Conservation (phyloP, 352 stramenopile genomes). For the Globisporangium ultimum region DNA sequence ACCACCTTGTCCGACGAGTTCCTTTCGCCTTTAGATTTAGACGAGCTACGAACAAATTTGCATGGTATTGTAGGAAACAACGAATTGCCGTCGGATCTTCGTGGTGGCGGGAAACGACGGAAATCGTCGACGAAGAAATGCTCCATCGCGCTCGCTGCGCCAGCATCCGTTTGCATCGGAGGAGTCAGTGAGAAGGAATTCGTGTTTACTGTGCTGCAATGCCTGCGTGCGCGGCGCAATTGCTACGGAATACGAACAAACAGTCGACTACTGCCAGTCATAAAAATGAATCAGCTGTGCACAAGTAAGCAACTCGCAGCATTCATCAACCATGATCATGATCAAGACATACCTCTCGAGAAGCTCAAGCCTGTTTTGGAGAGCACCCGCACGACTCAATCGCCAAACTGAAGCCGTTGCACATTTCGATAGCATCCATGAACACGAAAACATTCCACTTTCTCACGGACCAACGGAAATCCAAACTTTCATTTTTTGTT, state of each 20-base stretch:
- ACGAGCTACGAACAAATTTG: constrained; percentile 40
- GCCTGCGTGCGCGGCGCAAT: constrained; percentile 39
- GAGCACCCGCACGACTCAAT: background rate
- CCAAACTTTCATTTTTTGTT: constrained; percentile 3
- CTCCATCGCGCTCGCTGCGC: constrained; percentile 4
- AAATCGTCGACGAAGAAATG: constrained; percentile 9
- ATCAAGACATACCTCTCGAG: constrained; percentile 20
- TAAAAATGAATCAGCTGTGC: background rate
- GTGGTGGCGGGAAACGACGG: background rate
- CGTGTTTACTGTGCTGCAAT: constrained; percentile 46
- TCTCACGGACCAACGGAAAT: background rate
- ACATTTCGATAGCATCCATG: background rate
- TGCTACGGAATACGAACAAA: constrained; percentile 49
- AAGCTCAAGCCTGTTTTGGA: constrained; percentile 34
- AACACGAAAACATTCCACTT: background rate
- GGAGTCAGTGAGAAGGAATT: constrained; percentile 68
- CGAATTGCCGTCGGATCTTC: constrained; percentile 15
- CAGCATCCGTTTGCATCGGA: constrained; percentile 16
- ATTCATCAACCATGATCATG: constrained; percentile 6
- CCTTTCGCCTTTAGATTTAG: constrained; percentile 35
- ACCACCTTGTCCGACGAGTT: constrained; percentile 29
- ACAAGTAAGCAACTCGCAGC: background rate
- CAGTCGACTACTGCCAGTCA: constrained; percentile 20
- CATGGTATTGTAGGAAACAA: constrained; percentile 32
- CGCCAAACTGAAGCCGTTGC: background rate